Evolutionary conservation across 179 eudicot genomes (phyloP).

Genomic region (Heliamphora pulchella): DNA sequence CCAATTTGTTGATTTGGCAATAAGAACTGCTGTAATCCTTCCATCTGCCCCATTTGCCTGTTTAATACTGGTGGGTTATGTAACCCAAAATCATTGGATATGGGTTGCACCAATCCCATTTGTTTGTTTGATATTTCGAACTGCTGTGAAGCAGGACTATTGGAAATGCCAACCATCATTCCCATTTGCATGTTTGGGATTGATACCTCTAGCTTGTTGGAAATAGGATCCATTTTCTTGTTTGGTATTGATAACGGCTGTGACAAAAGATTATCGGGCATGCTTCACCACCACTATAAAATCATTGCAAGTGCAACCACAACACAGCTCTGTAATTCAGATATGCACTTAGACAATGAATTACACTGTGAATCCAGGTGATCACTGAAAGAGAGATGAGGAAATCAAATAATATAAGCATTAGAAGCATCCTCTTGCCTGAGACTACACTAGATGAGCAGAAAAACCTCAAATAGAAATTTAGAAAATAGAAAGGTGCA

Average conservation of each 20-base stretch:
- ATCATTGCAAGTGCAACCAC: not conserved
- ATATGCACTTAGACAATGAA: not conserved
- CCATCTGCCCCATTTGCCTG: slow-evolving; percentile 20
- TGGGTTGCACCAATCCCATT: slow-evolving; percentile 26
- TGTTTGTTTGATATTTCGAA: slow-evolving; percentile 23
- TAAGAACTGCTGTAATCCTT: slow-evolving; percentile 23
- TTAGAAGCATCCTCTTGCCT: not conserved
- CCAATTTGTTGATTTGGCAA: slow-evolving; percentile 22
- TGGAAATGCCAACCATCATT: slow-evolving; percentile 22
- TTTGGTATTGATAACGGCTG: slow-evolving; percentile 19
- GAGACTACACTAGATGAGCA: not conserved
- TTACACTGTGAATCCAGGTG: not conserved
- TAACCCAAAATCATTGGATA: slow-evolving; percentile 11
- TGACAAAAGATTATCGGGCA: slow-evolving; percentile 31
- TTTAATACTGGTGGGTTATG: slow-evolving; percentile 14
- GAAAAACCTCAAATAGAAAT: not conserved
- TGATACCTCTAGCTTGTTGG: slow-evolving; percentile 20
- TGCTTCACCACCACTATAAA: slow-evolving; percentile 6
- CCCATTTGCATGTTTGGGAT: slow-evolving; percentile 22
- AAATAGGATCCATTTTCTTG: slow-evolving; percentile 27
- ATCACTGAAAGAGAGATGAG: not conserved
- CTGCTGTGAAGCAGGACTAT: slow-evolving; percentile 18
- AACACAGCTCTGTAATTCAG: not conserved
- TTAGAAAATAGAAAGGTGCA: not conserved
- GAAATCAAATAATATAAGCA: not conserved